Evolutionary conservation across 306 rosid species (phyloP), one percentile per base, ranked within the genome.

Genomic region (Cicer judaicum): DNA sequence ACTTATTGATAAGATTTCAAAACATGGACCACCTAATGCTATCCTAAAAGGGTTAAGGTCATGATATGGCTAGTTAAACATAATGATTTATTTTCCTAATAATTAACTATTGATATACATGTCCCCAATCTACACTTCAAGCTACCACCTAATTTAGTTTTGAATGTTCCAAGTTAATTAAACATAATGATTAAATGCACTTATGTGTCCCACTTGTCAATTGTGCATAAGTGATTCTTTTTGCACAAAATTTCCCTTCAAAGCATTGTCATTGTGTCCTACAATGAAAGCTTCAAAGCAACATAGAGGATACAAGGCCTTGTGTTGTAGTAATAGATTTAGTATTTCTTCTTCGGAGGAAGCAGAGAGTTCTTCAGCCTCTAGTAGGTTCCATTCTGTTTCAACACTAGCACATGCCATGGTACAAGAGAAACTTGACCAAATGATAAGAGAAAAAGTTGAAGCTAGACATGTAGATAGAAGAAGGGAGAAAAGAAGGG

Each of bases 341-440:
- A 92, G 99, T 34, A 90, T 90, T 49, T 92, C 97, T 14, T 94
- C 99, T 39, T 89, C 96, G 5, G 98, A 89, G 64, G 97, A 94
- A 85, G 80, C 87, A 40, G 97, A 87, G 81, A 87, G 87, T 16
- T 60, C 66, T 83, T 79, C 91, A 8, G 73, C 54, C 36, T 91
- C 96, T 4, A 87, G 88, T 4, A 80, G 89, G 80, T 88, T 84
- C 71, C 85, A 90, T 0, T 90, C 96, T 1, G 87, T 92, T 13
- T 94, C 99, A 19, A 90, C 89, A 76, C 82, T 92, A 7, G 89
- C 97, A 3, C 96, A 94, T 42, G 99, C 99, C 65, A 94, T 94
- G 99, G 97, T 92, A 64, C 99, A 91, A 78, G 99, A 92, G 80
- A 86, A 92, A 71, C 88, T 94, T 15, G 95, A 90, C 49, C 96